Percentiles rank a stretch among this genome's conserved stretches.
Conservation (phyloP, 345 rosid genomes). For the Acer saccharum region DNA sequence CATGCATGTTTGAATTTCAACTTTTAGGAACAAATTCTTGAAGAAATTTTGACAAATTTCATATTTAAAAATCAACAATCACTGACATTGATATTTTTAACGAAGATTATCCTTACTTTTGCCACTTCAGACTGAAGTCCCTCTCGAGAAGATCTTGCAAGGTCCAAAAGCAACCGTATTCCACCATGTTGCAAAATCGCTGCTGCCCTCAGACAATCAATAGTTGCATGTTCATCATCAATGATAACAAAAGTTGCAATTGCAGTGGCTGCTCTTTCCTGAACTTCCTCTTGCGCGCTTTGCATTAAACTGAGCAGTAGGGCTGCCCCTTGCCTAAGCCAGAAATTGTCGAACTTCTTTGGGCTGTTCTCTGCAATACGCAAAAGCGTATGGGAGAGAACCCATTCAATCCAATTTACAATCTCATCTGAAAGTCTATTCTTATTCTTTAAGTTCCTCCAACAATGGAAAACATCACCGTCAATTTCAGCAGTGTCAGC, state of each 20-base stretch:
- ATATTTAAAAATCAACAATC: background rate
- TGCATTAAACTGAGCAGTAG: slow-evolving; percentile 34
- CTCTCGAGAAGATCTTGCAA: slow-evolving; percentile 36
- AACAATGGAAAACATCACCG: slow-evolving; percentile 12
- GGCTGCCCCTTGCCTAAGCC: slow-evolving; percentile 38
- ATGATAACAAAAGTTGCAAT: slow-evolving; percentile 41
- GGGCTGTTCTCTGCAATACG: slow-evolving; percentile 37
- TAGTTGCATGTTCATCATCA: slow-evolving; percentile 41
- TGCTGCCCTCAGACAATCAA: slow-evolving; percentile 40
- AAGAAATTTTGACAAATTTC: background rate
- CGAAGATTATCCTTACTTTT: slow-evolving; percentile 26
- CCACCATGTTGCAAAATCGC: slow-evolving; percentile 34
- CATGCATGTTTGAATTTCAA: background rate
- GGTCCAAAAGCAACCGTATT: slow-evolving; percentile 33
- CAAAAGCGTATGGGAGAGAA: slow-evolving; percentile 39
- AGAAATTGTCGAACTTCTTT: slow-evolving; percentile 31
- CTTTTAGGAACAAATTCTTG: background rate
- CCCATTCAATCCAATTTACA: slow-evolving; percentile 37
- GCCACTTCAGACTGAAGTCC: slow-evolving; percentile 43
- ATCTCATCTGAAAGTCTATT: slow-evolving; percentile 17
- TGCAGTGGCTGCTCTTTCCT: slow-evolving; percentile 45
- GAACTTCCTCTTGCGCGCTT: slow-evolving; percentile 38
- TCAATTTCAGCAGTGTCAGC: slow-evolving; percentile 21
- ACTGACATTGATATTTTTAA: background rate
- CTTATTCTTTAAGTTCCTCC: slow-evolving; percentile 26